Percentiles rank a stretch among this genome's conserved stretches.
These are phyloP conservation scores for Cupressus sempervirens DNA, from an alignment of 75 land plant species.

Conservation along the genomic window DNA sequence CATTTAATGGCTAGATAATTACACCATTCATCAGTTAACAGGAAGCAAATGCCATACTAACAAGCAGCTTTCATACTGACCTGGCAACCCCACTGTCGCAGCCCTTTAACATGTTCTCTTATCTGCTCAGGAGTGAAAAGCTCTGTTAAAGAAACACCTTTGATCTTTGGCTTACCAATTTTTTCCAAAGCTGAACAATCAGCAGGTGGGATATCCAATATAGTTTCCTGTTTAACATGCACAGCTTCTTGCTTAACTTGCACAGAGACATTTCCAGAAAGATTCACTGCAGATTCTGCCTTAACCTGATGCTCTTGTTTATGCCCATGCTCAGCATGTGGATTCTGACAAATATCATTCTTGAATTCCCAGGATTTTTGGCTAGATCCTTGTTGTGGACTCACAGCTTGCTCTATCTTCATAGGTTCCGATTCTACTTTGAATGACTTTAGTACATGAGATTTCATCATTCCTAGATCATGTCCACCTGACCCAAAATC, in stretches of 20 bases:
- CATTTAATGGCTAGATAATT: neutral
- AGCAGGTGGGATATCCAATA: neutral
- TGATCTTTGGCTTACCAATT: conserved; percentile 78
- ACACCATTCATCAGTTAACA: neutral
- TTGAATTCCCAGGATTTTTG: conserved; percentile 5
- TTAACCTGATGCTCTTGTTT: conserved; percentile 7
- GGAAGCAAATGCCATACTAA: neutral
- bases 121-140: conserved; percentile 95
- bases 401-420: conserved; percentile 27
- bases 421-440: conserved; percentile 25
- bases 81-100: conserved; percentile 94
- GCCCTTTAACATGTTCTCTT: conserved; percentile 76
- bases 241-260: conserved; percentile 19
- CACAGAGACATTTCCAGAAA: conserved; percentile 3
- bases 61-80: conserved; percentile 22
- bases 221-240: conserved; percentile 25
- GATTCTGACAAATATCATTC: conserved; percentile 15
- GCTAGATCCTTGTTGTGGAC: conserved; percentile 13
- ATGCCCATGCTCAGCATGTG: conserved; percentile 11
- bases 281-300: conserved; percentile 21
- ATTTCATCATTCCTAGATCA: conserved; percentile 3
- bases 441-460: neutral
- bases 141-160: conserved; percentile 91
- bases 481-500: conserved; percentile 10
- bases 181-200: conserved; percentile 22